phyloP scores from a whole-genome alignment of 768 basidiomycete genomes.

The Boletellus sp. region DNA sequence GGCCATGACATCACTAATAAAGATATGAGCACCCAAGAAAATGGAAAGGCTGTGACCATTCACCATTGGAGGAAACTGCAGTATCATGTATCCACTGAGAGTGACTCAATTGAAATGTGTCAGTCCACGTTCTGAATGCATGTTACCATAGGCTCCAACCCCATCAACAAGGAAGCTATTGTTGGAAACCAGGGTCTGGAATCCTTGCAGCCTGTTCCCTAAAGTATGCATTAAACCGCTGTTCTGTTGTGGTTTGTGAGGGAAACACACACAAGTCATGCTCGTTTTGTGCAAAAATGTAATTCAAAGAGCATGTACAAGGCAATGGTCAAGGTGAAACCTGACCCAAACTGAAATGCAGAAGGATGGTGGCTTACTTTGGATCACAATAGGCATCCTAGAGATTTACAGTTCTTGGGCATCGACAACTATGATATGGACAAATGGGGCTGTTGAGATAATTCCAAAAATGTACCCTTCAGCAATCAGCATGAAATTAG shows the following conservation, averaged over 20 bases:
- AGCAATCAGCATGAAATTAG: slow-evolving; percentile 70
- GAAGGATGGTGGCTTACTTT: slow-evolving; percentile 44
- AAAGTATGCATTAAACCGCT: slow-evolving; percentile 11
- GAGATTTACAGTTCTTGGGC: not conserved
- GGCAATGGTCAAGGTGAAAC: not conserved
- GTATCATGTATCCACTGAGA: slow-evolving; percentile 74
- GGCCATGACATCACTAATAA: not conserved
- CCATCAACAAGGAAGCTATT: slow-evolving; percentile 72
- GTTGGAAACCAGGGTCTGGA: slow-evolving; percentile 61
- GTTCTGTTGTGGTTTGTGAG: slow-evolving; percentile 31
- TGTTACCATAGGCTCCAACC: slow-evolving; percentile 61
- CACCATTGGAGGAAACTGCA: slow-evolving; percentile 61
- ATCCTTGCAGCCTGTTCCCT: slow-evolving; percentile 67
- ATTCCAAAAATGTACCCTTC: slow-evolving; percentile 55
- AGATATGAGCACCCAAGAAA: no score
- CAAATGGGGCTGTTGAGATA: not conserved
- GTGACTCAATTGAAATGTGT: slow-evolving; percentile 65
- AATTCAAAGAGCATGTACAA: no score
- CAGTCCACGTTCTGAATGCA: slow-evolving; percentile 64
- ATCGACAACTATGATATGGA: slow-evolving; percentile 6
- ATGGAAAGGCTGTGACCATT: slow-evolving; percentile 15
- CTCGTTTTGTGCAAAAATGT: slow-evolving; percentile 13
- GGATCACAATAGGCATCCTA: slow-evolving; percentile 58
- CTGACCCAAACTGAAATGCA: no score
- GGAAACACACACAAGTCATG: slow-evolving; percentile 37